Conservation (phyloP, 1,284 basidiomycete genomes). For the Schizopora paradoxa region DNA sequence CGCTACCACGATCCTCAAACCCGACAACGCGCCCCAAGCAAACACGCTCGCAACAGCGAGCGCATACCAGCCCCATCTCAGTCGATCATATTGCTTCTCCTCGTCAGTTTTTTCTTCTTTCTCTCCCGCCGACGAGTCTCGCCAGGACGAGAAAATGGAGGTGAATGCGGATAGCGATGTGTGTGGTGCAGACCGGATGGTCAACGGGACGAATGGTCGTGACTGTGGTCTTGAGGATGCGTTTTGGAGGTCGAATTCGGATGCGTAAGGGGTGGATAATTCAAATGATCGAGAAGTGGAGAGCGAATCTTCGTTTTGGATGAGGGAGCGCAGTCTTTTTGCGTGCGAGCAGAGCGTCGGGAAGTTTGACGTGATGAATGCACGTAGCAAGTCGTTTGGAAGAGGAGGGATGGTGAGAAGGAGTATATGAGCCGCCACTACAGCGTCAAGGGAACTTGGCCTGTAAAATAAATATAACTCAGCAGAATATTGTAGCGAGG, state of each 20-base stretch:
- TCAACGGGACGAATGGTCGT: slow-evolving; percentile 7
- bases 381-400: slow-evolving; percentile 53
- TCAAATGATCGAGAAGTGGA: slow-evolving; percentile 19
- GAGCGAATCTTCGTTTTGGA: slow-evolving; percentile 27
- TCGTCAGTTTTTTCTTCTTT: slow-evolving; percentile 22
- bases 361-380: slow-evolving; percentile 49
- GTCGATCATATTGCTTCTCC: slow-evolving; percentile 31
- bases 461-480: slow-evolving; percentile 30
- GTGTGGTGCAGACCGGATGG: slow-evolving; percentile 6
- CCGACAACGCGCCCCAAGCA: slow-evolving; percentile 18
- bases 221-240: slow-evolving; percentile 5
- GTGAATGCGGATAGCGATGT: slow-evolving; percentile 5
- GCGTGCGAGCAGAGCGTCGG: slow-evolving; percentile 53
- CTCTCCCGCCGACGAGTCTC: slow-evolving; percentile 3
- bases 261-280: slow-evolving; percentile 20
- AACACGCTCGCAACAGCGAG: slow-evolving; percentile 26
- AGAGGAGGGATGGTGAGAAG: slow-evolving; percentile 53
- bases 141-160: background rate
- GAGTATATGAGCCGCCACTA: slow-evolving; percentile 62
- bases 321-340: slow-evolving; percentile 37
- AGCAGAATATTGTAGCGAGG: background rate
- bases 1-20: slow-evolving; percentile 15
- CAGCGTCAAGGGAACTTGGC: slow-evolving; percentile 54
- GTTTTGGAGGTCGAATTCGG: slow-evolving; percentile 14
- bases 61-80: slow-evolving; percentile 33